Base-by-base conservation (phyloP, 331 rosid species). In the Pyracantha coccinea region DNA sequence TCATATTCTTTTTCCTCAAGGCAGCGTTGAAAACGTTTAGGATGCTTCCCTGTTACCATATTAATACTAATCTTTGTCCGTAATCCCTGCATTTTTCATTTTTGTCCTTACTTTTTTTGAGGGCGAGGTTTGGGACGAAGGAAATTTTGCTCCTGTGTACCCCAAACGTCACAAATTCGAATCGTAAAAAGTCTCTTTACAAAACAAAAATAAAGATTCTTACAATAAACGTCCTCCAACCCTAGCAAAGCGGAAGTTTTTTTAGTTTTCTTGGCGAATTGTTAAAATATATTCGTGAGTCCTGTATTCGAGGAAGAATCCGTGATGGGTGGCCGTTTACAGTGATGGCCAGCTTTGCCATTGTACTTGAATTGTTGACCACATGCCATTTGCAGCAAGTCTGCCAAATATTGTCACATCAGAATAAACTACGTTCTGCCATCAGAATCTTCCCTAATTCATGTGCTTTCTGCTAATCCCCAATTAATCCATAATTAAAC, bases 251-350 rank as follows among this genome's bases (percentile, higher is more conserved):
- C 0, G 0, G 4, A 38, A 38, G 4, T 38, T 38, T 23, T 25
- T 61, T 6, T 2, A 14, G 12, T 27, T 61, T 25, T 61, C 11
- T 15, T 15, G 29, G 47, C 14, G 21, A 45, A 21, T 57, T 50
- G 57, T 50, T 19, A 17, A 50, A 50, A 6, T 50, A 50, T 50
- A 50, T 5, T 15, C 58, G 11, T 17, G 44, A 44, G 47, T 45
- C 28, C 47, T 7, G 29, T 73, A 45, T 73, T 61, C 61, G 69
- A 73, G 70, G 66, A 61, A 21, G 16, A 50, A 15, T 20, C 61
- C 15, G 74, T 65, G 72, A 77, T 78, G 73, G 64, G 77, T 44
- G 79, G 73, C 86, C 77, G 78, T 76, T 74, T 74, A 47, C 17
- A 71, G 65, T 17, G 83, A 79, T 75, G 83, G 83, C 81, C 74